A percentile compares a stretch with the other conserved stretches of the same genome.
Evolutionary conservation across 1,284 basidiomycete genomes (phyloP).

Genomic region (Cryptococcus hybrid): DNA sequence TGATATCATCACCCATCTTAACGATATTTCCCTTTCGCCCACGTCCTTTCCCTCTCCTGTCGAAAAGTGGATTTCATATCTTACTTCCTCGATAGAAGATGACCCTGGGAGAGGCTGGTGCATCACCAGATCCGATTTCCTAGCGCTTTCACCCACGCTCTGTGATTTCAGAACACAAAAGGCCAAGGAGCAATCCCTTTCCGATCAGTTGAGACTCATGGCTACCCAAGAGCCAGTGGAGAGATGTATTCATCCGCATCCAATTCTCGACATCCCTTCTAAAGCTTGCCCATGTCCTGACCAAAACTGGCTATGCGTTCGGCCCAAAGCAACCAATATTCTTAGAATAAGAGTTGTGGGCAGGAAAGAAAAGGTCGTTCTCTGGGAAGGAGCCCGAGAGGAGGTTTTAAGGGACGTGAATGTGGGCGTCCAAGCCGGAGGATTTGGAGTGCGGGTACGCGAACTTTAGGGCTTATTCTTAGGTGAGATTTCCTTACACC

Average conservation of each 20-base stretch:
- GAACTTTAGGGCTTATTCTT: constrained; percentile 32
- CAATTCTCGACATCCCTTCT: constrained; percentile 30
- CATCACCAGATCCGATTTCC: constrained; percentile 15
- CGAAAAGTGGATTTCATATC: constrained; percentile 33
- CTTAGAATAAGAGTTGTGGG: constrained; percentile 28
- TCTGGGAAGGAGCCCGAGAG: constrained; percentile 35
- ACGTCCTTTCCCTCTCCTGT: background rate
- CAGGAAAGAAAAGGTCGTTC: constrained; percentile 18
- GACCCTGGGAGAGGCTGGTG: constrained; percentile 34
- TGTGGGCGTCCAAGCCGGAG: constrained; percentile 24
- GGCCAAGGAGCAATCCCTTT: constrained; percentile 1
- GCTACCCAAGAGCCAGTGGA: background rate
- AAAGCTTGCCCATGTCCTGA: constrained; percentile 22
- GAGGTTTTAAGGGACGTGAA: constrained; percentile 26
- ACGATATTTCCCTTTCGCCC: constrained; percentile 18
- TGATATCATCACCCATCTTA: constrained; percentile 38
- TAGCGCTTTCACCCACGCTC: constrained; percentile 1
- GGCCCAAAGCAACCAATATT: constrained; percentile 25
- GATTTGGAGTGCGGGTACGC: constrained; percentile 21
- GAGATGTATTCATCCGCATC: constrained; percentile 32
- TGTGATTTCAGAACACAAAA: background rate
- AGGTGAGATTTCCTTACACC: constrained; percentile 20
- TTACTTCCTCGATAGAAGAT: constrained; percentile 15
- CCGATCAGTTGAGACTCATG: background rate
- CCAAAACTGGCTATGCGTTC: constrained; percentile 27